Evolutionary conservation across 192 early-diverging fungal genomes (phyloP).

Genomic region (Podila horticola): DNA sequence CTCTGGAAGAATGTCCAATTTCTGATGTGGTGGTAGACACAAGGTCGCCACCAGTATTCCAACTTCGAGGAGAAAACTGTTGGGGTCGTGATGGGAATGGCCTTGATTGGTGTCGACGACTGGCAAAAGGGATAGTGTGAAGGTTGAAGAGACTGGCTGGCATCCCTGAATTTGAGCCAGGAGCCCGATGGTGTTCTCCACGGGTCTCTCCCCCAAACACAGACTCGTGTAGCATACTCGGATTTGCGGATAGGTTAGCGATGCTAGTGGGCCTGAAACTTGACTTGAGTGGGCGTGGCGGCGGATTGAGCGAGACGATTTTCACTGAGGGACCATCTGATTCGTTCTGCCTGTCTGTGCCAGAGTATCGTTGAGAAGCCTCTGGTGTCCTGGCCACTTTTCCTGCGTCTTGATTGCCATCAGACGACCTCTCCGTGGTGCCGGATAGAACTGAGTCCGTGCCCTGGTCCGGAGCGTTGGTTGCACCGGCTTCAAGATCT

Average conservation of each 20-base stretch:
- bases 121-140: not conserved
- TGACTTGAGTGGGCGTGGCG: not conserved
- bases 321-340: not conserved
- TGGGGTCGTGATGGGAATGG: too few species aligned
- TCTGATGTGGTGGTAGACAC: too few species aligned
- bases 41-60: too few species aligned
- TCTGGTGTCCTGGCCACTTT: too few species aligned
- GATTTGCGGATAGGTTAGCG: not conserved
- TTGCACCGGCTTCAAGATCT: not conserved
- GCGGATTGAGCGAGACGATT: not conserved
- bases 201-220: not conserved
- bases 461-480: not conserved
- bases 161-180: not conserved
- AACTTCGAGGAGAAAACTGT: too few species aligned
- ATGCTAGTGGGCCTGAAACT: too few species aligned
- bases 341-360: not conserved
- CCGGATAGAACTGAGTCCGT: not conserved
- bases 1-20: too few species aligned
- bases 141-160: not conserved
- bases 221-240: not conserved
- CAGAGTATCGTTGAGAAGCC: too few species aligned
- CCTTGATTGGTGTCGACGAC: not conserved
- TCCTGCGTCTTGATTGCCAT: too few species aligned
- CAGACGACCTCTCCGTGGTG: not conserved
- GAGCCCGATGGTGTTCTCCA: not conserved